These are phyloP conservation scores for Mycena venus DNA, from an alignment of 768 basidiomycete species.

Conservation along the genomic window DNA sequence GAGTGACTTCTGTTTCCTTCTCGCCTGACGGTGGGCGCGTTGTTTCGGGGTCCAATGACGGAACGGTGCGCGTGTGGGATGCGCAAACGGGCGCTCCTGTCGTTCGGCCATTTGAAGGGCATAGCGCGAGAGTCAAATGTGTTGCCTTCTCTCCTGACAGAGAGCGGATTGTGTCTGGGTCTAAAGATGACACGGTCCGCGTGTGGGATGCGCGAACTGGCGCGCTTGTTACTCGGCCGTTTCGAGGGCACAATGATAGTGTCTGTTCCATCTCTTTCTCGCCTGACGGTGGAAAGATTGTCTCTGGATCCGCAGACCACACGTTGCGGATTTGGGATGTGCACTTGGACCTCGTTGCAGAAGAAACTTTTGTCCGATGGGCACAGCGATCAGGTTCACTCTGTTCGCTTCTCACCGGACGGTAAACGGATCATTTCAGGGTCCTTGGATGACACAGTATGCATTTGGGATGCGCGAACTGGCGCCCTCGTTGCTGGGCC, in stretches of 20 bases:
- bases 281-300: background rate
- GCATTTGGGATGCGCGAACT: background rate
- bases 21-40: too few relatives aligned
- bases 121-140: background rate
- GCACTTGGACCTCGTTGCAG: too few relatives aligned
- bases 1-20: too few relatives aligned
- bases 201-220: background rate
- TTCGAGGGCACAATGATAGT: background rate
- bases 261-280: background rate
- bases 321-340: background rate
- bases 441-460: too few relatives aligned
- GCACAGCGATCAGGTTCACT: too few relatives aligned
- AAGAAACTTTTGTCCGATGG: too few relatives aligned
- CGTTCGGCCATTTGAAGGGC: too few relatives aligned
- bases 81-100: too few relatives aligned
- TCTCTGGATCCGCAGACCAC: background rate
- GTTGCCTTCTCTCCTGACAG: background rate
- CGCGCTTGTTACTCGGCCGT: background rate
- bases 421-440: too few relatives aligned
- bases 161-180: background rate
- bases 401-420: too few relatives aligned
- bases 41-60: too few relatives aligned
- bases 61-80: background rate
- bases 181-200: background rate
- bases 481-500: background rate